Evolutionary conservation across 495 filamentous ascomycete genomes (phyloP), one percentile per base, ranked within the genome.

Genomic region (Penicillium maclennaniae): DNA sequence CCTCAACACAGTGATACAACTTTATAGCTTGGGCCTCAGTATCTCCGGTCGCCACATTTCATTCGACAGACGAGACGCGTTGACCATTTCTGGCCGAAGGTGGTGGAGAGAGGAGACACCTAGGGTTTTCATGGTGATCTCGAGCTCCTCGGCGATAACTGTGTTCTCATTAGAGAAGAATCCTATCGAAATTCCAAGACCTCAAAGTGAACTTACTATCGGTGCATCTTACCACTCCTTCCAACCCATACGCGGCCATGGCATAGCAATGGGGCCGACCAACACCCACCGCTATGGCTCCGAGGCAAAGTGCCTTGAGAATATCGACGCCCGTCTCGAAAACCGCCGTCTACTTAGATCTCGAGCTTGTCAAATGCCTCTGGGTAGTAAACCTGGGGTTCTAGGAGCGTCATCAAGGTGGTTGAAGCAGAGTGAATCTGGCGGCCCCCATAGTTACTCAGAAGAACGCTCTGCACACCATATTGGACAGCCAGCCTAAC

Each of bases 11-110:
- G 23, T 23, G 23, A 47, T 15, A 20, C 26, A 21, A 17, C 17
- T 19, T 20, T 25, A 38, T 12, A 49, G 8, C 14, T 53, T 58
- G 19, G 34, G 19, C 36, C 46, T 48, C 45, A 44, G 53, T 26
- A 49, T 48, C 15, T 49, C 40, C 37, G 60, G 60, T 9, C 60
- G 53, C 60, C 60, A 63, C 56, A 63, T 60, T 19, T 63, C 57
- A 43, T 57, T 63, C 25, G 48, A 31, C 15, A 63, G 41, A 50
- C 53, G 53, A 27, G 45, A 60, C 2, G 60, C 46, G 28, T 63
- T 63, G 27, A 63, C 47, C 57, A 60, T 57, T 1, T 55, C 60
- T 2, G 60, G 60, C 17, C 43, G 34, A n/a, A 59, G 49, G 23
- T 62, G 55, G 17, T 55, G 48, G 7, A 62, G 49, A 0, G 51